phyloP scores from a whole-genome alignment of 345 rosid genomes.

The Brassica cretica region DNA sequence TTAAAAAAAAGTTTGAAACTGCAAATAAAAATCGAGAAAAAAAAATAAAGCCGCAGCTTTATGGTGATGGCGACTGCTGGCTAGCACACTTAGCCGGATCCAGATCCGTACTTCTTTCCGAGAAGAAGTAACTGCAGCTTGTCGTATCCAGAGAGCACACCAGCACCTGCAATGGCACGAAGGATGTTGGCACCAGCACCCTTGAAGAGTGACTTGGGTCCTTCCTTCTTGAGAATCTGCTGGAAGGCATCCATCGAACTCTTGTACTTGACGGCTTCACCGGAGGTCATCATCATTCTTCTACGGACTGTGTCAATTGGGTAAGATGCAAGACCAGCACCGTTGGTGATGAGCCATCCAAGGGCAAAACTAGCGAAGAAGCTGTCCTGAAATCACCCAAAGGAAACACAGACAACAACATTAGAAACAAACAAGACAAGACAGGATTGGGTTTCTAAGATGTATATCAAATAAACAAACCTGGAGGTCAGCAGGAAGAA shows the following conservation, averaged over 20 bases:
- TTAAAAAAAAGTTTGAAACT: constrained; percentile 13
- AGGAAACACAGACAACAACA: not conserved
- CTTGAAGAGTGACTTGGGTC: constrained; percentile 78
- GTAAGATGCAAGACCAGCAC: constrained; percentile 87
- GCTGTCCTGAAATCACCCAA: constrained; percentile 62
- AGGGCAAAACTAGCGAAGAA: constrained; percentile 85
- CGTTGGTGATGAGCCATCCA: constrained; percentile 91
- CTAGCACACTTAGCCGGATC: constrained; percentile 46
- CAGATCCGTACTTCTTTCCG: constrained; percentile 89
- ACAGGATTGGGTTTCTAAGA: not conserved
- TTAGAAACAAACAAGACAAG: not conserved
- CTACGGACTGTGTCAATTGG: constrained; percentile 88
- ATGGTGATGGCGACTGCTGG: not conserved
- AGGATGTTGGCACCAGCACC: constrained; percentile 94
- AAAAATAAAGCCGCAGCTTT: not conserved
- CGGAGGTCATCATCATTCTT: constrained; percentile 99
- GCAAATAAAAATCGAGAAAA: constrained; percentile 29
- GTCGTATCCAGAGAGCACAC: constrained; percentile 92
- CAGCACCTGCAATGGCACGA: constrained; percentile 92
- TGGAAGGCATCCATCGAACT: constrained; percentile 69
- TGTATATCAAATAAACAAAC: constrained; percentile 37
- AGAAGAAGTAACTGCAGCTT: constrained; percentile 79
- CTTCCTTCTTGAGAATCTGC: constrained; percentile 85
- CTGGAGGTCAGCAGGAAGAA: constrained; percentile 60
- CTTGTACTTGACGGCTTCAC: constrained; percentile 92